Percentiles rank a stretch among this genome's conserved stretches.
Conservation (phyloP, 2,329 filamentous ascomycete species). For the Teratosphaeria destructans region DNA sequence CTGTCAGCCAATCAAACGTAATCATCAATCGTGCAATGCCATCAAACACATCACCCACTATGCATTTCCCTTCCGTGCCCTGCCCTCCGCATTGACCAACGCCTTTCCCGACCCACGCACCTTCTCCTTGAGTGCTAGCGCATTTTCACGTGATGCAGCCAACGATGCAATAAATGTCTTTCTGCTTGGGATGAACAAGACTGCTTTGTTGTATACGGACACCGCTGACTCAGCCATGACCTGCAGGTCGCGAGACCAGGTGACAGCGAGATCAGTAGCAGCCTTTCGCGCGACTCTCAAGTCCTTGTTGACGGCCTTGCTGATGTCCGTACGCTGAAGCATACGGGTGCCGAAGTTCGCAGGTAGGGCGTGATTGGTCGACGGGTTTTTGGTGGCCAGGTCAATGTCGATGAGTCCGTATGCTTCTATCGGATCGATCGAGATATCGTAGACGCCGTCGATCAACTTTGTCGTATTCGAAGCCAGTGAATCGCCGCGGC, state of each 20-base stretch:
- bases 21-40: background rate
- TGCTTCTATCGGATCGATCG: slow-evolving; percentile 15
- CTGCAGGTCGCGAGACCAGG: slow-evolving; percentile 15
- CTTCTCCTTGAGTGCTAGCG: background rate
- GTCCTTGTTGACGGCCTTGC: slow-evolving; percentile 19
- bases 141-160: background rate
- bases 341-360: slow-evolving; percentile 19
- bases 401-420: slow-evolving; percentile 15
- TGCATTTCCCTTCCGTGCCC: background rate
- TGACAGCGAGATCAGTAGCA: background rate
- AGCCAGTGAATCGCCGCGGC: slow-evolving; percentile 9
- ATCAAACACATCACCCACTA: background rate
- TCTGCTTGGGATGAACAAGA: background rate
- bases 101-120: background rate
- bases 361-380: slow-evolving; percentile 10
- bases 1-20: background rate
- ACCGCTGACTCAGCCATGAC: background rate
- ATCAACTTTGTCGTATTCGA: slow-evolving; percentile 14
- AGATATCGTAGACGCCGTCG: slow-evolving; percentile 19
- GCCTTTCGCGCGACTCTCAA: slow-evolving; percentile 11
- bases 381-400: slow-evolving; percentile 13
- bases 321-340: slow-evolving; percentile 17
- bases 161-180: background rate
- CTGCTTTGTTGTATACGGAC: background rate
- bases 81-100: background rate